Base-by-base conservation (phyloP, 169 alveolate species). In the Eimeria acervulina region DNA sequence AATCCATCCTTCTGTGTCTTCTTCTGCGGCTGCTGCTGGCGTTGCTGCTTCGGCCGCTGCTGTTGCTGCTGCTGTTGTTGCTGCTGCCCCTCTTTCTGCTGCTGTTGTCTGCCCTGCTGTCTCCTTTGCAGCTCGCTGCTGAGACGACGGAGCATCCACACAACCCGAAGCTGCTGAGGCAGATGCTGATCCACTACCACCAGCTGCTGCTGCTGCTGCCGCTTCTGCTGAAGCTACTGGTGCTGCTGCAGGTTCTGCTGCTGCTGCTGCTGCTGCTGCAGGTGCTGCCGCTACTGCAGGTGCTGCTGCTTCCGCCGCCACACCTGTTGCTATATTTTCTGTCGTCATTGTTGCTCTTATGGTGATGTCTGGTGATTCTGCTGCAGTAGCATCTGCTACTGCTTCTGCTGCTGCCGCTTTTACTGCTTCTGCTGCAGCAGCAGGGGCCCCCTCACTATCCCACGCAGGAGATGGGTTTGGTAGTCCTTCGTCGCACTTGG, bases 1-100 rank as follows among this genome's bases (percentile, higher is more conserved):
- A 17, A 84, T 84, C 93, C 93, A 52, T 23, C 93, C 93, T 31
- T 84, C 93, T 40, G 78, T 21, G 59, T 84, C 93, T 33, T 59
- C 93, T 36, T 84, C 93, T 36, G 78, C 93, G 33, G 93, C 93
- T 21, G 52, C 80, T 84, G 80, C 93, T 84, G 74, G 47, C 44
- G 92, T 28, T 33, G 80, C 78, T 52, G 92, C 33, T 51, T 55
- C 76, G 5, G 42, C 70, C 47, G 90, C 90, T n/a, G 90, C 51
- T 47, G 90, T 51, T 42, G 72, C 40, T 47, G 51, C 68, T 81
- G 90, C 47, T 42, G 90, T 55, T 42, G 90, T 19, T 52, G 78
- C 80, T 31, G 80, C 92, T 55, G 31, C 80, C 59, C 80, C 80
- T 59, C 70, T 80, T 84, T 51, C 61, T 31, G 80, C 40, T 84